A percentile compares a stretch with the other conserved stretches of the same genome.
Evolutionary conservation across 345 rosid genomes (phyloP).

Genomic region (Nephelium lappaceum): DNA sequence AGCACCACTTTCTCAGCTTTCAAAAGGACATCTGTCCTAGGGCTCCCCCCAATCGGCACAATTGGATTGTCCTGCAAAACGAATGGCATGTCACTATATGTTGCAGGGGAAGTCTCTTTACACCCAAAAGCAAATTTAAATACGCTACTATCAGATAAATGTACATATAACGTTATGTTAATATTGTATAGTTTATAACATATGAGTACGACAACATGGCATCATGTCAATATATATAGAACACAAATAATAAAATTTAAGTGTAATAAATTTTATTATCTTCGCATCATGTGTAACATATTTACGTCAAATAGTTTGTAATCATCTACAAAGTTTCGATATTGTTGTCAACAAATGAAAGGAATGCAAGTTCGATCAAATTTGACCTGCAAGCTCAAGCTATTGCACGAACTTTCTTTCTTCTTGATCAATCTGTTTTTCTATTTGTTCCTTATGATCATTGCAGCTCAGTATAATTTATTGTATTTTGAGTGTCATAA

Average conservation of each 20-base stretch:
- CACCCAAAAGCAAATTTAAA: not conserved
- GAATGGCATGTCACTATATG: not conserved
- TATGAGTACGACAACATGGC: not conserved
- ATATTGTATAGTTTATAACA: not conserved
- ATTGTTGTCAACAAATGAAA: not conserved
- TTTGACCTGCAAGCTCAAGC: too few species aligned
- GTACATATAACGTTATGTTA: not conserved
- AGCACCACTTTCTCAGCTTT: conserved; percentile 76
- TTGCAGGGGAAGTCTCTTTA: not conserved
- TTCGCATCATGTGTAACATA: not conserved
- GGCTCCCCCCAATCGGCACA: conserved; percentile 88
- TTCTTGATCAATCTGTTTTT: too few species aligned
- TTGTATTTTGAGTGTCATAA: too few species aligned
- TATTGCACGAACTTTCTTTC: too few species aligned
- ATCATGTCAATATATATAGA: not conserved
- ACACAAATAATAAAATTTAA: not conserved
- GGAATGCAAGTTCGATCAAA: not conserved
- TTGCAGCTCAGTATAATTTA: too few species aligned
- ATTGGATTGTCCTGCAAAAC: conserved; percentile 69
- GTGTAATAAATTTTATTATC: not conserved
- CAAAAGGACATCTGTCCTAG: conserved; percentile 80
- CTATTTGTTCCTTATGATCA: too few species aligned
- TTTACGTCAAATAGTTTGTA: not conserved
- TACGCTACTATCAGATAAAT: conserved; percentile 3
- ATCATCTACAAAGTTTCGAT: not conserved